Evolutionary conservation across 208 protist species (phyloP).

Genomic region (Plasmodiophora brassicae): DNA sequence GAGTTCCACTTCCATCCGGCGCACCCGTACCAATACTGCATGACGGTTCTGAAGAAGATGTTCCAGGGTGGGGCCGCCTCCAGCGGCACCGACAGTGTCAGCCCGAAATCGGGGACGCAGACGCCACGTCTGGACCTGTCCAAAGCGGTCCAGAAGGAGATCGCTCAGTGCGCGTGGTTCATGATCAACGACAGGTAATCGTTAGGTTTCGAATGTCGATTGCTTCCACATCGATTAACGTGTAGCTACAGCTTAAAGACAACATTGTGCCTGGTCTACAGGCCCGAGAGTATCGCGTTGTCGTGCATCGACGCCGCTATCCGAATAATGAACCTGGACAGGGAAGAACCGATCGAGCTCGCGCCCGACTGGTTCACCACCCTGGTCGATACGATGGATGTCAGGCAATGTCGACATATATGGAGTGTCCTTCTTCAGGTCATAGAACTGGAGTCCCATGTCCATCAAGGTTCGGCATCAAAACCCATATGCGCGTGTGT

Average conservation of each 20-base stretch:
- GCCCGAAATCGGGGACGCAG: background rate
- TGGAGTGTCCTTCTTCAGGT: background rate
- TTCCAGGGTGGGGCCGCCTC: background rate
- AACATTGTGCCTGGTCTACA: background rate
- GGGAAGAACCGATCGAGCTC: background rate
- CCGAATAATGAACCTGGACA: conserved; percentile 21
- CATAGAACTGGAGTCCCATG: background rate
- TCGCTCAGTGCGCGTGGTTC: background rate
- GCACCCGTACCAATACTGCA: conserved; percentile 19
- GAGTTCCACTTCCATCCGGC: conserved; percentile 10
- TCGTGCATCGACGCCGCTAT: background rate
- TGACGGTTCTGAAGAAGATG: conserved; percentile 14
- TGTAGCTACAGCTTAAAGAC: conserved; percentile 10
- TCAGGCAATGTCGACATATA: background rate
- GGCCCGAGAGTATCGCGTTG: background rate
- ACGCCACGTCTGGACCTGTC: background rate
- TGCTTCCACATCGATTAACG: background rate
- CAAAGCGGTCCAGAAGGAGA: conserved; percentile 21
- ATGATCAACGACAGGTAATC: conserved; percentile 28
- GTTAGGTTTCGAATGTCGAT: background rate
- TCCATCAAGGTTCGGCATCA: background rate
- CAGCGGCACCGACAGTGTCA: too few relatives aligned
- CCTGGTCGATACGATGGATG: background rate
- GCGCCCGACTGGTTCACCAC: background rate
- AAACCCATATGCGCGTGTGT: too few relatives aligned